A percentile compares a stretch with the other conserved stretches of the same genome.
Conservation (phyloP, 148 eudicot species). For the Nepenthes mirabilis region DNA sequence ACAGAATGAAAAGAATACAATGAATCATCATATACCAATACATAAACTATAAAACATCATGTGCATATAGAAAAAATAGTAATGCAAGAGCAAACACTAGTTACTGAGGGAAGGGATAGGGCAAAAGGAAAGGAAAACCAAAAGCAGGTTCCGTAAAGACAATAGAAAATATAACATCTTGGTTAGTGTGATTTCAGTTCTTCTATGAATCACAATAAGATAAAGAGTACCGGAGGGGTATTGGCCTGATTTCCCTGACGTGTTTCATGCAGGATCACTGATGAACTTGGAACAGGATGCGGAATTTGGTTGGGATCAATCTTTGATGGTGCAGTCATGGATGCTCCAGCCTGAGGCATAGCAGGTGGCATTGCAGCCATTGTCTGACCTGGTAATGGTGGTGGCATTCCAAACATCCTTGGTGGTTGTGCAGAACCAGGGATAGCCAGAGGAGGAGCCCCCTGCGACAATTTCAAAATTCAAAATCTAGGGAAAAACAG, state of each 20-base stretch:
- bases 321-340: constrained; percentile 50
- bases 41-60: neutral
- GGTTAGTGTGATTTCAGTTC: neutral
- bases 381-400: constrained; percentile 49
- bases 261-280: constrained; percentile 72
- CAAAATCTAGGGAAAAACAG: constrained; percentile 8
- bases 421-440: constrained; percentile 65
- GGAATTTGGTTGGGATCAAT: constrained; percentile 97
- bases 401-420: constrained; percentile 70
- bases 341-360: constrained; percentile 48
- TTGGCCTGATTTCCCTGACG: constrained; percentile 90
- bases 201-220: neutral
- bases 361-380: constrained; percentile 49
- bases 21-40: neutral
- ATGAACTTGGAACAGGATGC: constrained; percentile 57
- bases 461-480: constrained; percentile 26
- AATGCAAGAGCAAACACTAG: neutral
- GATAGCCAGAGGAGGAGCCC: constrained; percentile 43
- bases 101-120: no score
- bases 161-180: neutral
- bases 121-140: neutral
- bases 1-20: neutral
- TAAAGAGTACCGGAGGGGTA: constrained; percentile 77
- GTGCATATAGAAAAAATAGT: neutral
- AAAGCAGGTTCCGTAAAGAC: neutral